Evolutionary conservation across 73 alveolate genomes (phyloP).

Genomic region (Paramecium sonneborni): DNA sequence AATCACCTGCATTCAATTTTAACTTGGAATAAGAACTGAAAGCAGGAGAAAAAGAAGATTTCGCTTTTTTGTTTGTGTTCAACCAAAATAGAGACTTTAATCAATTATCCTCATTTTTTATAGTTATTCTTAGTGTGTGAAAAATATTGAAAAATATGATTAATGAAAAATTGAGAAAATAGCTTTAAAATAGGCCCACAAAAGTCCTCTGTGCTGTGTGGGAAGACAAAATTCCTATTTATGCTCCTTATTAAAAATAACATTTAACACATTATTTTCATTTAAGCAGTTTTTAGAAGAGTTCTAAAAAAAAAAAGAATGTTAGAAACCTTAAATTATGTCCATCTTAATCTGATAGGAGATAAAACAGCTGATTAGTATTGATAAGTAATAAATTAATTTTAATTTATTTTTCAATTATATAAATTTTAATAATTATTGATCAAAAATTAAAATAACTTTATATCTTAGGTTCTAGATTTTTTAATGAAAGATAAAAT

Average conservation of each 20-base stretch:
- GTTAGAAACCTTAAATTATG: neutral
- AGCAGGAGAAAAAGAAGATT: constrained; percentile 37
- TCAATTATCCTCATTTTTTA: neutral
- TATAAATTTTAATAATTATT: no score
- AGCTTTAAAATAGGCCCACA: neutral
- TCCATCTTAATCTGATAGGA: constrained; percentile 1
- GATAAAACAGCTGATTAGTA: constrained; percentile 14
- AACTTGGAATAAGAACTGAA: neutral
- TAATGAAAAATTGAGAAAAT: neutral
- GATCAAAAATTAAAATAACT: no score
- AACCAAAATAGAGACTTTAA: neutral
- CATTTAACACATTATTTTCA: neutral
- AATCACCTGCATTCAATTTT: neutral
- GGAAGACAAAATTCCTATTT: neutral
- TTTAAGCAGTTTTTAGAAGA: neutral
- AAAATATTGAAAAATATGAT: neutral
- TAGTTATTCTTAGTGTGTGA: neutral
- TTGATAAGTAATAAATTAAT: no score
- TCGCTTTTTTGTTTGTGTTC: neutral
- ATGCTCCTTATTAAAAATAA: neutral
- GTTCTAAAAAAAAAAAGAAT: neutral
- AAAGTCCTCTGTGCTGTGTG: neutral
- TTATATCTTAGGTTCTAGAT: no score
- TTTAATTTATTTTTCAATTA: no score
- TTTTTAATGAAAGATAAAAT: no score